These are phyloP conservation scores for Petrea volubilis DNA, from an alignment of 257 asterid species.

Conservation along the genomic window DNA sequence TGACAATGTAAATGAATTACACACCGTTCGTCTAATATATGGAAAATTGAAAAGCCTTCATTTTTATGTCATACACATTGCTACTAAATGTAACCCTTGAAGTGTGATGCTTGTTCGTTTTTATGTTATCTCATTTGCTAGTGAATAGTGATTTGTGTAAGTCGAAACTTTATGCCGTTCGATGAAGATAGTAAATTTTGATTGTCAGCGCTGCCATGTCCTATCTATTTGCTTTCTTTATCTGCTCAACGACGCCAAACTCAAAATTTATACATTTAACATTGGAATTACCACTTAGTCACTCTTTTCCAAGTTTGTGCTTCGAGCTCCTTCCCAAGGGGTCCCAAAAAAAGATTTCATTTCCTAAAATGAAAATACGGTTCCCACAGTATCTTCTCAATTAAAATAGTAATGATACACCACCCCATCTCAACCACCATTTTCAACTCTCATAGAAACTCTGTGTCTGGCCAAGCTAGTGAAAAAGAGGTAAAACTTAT, in stretches of 20 bases:
- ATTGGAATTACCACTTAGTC: not conserved
- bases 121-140: too few relatives aligned
- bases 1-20: not conserved
- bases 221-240: not conserved
- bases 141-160: not conserved
- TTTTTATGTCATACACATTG: not conserved
- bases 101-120: not conserved
- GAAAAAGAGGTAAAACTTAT: too few relatives aligned
- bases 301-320: not conserved
- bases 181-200: not conserved
- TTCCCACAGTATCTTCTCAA: too few relatives aligned
- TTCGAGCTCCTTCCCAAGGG: too few relatives aligned
- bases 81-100: not conserved
- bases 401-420: too few relatives aligned
- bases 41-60: not conserved
- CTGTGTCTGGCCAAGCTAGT: too few relatives aligned
- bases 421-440: too few relatives aligned
- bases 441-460: too few relatives aligned
- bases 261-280: not conserved
- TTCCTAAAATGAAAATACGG: too few relatives aligned
- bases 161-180: not conserved
- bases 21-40: not conserved
- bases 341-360: too few relatives aligned
- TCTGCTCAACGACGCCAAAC: not conserved
- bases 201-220: not conserved